These are phyloP conservation scores for Lindgomyces ingoldianus DNA, from an alignment of 495 filamentous ascomycete genomes.

Conservation along the genomic window DNA sequence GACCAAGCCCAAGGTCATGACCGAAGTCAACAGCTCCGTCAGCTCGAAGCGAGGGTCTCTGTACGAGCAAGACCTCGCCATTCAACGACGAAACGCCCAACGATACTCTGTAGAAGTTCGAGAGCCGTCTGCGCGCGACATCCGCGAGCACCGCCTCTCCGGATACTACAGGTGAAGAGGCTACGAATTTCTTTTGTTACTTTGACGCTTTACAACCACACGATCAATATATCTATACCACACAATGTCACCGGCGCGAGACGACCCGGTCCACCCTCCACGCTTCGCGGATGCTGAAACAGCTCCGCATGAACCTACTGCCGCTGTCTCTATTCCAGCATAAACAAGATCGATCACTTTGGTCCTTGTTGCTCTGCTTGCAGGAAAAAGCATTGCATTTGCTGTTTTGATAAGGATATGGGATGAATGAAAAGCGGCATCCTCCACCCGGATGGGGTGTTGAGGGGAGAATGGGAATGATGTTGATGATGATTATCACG, in stretches of 20 bases:
- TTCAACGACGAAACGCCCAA: slow-evolving; percentile 34
- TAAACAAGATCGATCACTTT: slow-evolving; percentile 29
- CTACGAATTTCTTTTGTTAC: background rate
- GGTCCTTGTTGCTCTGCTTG: slow-evolving; percentile 30
- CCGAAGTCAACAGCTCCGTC: slow-evolving; percentile 31
- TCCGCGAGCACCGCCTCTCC: slow-evolving; percentile 38
- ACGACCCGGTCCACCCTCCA: slow-evolving; percentile 5
- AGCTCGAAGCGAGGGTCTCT: slow-evolving; percentile 40
- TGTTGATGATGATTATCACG: background rate
- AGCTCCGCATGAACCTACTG: slow-evolving; percentile 9
- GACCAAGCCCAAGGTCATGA: slow-evolving; percentile 15
- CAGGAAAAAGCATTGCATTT: slow-evolving; percentile 31
- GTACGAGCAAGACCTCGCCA: slow-evolving; percentile 40
- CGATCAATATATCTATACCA: slow-evolving; percentile 9
- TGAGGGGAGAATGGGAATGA: slow-evolving; percentile 13
- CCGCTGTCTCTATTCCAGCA: slow-evolving; percentile 23
- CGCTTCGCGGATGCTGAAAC: slow-evolving; percentile 20
- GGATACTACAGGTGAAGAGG: slow-evolving; percentile 39
- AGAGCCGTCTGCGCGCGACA: slow-evolving; percentile 39
- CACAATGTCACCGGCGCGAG: background rate
- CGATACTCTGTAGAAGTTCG: slow-evolving; percentile 44
- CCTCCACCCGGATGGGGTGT: slow-evolving; percentile 27
- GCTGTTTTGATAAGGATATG: slow-evolving; percentile 23
- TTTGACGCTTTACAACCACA: too few species aligned
- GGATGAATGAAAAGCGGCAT: slow-evolving; percentile 4